phyloP scores from a whole-genome alignment of 352 stramenopile genomes.

The Aphanomyces euteiches region DNA sequence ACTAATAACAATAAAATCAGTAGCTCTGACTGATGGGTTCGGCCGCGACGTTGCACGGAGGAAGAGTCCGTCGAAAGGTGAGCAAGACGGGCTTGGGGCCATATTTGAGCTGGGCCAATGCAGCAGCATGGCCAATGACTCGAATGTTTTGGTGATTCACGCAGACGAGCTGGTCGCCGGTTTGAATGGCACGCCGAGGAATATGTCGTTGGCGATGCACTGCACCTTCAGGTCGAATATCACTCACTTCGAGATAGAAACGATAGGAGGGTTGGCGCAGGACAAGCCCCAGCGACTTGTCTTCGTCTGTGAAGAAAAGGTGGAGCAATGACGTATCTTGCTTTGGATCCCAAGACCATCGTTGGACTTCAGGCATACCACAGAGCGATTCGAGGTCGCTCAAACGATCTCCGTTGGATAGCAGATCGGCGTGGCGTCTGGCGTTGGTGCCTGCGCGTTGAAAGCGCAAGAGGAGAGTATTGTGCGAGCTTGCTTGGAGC shows the following conservation, averaged over 20 bases:
- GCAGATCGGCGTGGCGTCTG: slow-evolving; percentile 68
- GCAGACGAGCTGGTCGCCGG: slow-evolving; percentile 75
- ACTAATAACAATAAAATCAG: background rate
- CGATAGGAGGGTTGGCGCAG: slow-evolving; percentile 61
- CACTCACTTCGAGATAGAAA: slow-evolving; percentile 84
- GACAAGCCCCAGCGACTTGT: slow-evolving; percentile 77
- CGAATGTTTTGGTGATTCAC: slow-evolving; percentile 91
- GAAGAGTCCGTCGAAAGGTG: slow-evolving; percentile 36
- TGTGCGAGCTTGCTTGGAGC: background rate
- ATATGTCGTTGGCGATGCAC: slow-evolving; percentile 27
- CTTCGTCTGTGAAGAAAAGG: slow-evolving; percentile 86
- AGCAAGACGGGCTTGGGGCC: slow-evolving; percentile 82
- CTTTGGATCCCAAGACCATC: slow-evolving; percentile 33
- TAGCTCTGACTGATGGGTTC: slow-evolving; percentile 2
- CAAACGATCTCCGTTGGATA: slow-evolving; percentile 49
- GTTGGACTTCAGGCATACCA: background rate
- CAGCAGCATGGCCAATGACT: slow-evolving; percentile 81
- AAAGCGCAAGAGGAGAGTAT: slow-evolving; percentile 13
- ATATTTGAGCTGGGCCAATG: slow-evolving; percentile 82
- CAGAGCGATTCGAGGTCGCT: slow-evolving; percentile 47
- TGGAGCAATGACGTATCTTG: slow-evolving; percentile 83
- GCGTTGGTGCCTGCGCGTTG: slow-evolving; percentile 35
- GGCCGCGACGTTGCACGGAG: background rate
- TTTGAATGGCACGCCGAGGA: slow-evolving; percentile 70
- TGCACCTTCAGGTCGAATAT: slow-evolving; percentile 81